Evolutionary conservation across 257 asterid genomes (phyloP), one percentile per base, ranked within the genome.

Genomic region (Craterostigma plantagineum): DNA sequence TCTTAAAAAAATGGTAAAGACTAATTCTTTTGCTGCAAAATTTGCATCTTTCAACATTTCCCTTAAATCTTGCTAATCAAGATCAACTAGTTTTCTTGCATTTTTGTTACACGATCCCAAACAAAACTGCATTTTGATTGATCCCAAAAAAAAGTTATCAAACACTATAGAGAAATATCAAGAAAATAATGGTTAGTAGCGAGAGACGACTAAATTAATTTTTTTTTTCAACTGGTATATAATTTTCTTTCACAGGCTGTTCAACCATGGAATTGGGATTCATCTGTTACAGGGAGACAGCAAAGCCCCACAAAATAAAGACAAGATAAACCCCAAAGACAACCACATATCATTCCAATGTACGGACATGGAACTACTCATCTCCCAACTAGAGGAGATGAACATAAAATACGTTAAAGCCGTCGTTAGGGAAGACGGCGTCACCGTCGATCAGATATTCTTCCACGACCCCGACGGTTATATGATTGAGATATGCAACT

Each of bases 401-500:
- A 54, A 66, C 1, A 55, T 80, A 0, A 85, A 84, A 9, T 80
- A 65, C 34, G 90, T 70, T 1, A 72, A 63, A 3, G 92, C 85
- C 16, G 70, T 68, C 14, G 96, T 84, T 0, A 62, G 49, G 35
- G 96, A 84, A 68, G 82, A 93, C 11, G 93, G 91, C 1, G 72
- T 80, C 0, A 60, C 64, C 1, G 96, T 84, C 11, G 96, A 80
- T 49, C 93, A 84, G 34, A 52, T 84, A 4, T 84, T 84, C 66
- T 84, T 84, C 59, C 96, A 84, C 51, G 96, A 84, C 34, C 96
- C 93, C 0, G 91, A 81, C 65, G 93, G 91, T 1, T 65, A 76
- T 51, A 81, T 76, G 93, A 65, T 81, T 54, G 96, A 84, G 10
- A 84, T 84, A 0, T 84, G 96, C 76, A 80, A 84, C 33, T 84